phyloP scores from a whole-genome alignment of 495 filamentous ascomycete genomes.

The Parachaetomium inaequale region DNA sequence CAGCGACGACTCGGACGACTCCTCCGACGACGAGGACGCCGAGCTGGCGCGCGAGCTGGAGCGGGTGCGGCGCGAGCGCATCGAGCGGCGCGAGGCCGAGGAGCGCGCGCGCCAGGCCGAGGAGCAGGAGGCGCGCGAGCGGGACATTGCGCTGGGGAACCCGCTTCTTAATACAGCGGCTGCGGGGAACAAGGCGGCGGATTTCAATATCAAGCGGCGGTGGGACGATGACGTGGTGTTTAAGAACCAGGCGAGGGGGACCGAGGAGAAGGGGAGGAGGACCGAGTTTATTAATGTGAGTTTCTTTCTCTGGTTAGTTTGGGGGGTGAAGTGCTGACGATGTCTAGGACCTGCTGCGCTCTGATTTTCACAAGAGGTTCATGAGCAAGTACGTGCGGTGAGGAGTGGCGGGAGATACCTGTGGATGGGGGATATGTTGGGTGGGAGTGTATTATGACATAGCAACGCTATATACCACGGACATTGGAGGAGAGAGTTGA shows the following conservation, averaged over 20 bases:
- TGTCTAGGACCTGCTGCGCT: conserved; percentile 76
- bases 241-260: conserved; percentile 95
- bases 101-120: conserved; percentile 70
- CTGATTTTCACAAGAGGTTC: conserved; percentile 96
- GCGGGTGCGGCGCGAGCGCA: conserved; percentile 87
- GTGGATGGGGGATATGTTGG: not conserved
- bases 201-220: conserved; percentile 72
- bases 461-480: not conserved
- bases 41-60: conserved; percentile 88
- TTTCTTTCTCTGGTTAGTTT: conserved; percentile 12
- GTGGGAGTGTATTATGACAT: not conserved
- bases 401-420: conserved; percentile 14
- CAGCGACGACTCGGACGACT: conserved; percentile 38
- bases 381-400: conserved; percentile 69
- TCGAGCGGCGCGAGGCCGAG: conserved; percentile 81
- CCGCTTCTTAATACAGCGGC: conserved; percentile 68
- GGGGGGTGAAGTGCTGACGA: conserved; percentile 16
- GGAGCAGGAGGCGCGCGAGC: conserved; percentile 78
- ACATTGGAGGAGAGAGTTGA: not conserved
- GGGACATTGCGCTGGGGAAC: conserved; percentile 88
- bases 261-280: conserved; percentile 81
- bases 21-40: conserved; percentile 74
- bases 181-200: conserved; percentile 31
- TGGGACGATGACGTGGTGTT: conserved; percentile 99
- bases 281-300: conserved; percentile 95